Evolutionary conservation across 345 rosid species (phyloP), one percentile per base, ranked within the genome.

Genomic region (Brassica cretica): DNA sequence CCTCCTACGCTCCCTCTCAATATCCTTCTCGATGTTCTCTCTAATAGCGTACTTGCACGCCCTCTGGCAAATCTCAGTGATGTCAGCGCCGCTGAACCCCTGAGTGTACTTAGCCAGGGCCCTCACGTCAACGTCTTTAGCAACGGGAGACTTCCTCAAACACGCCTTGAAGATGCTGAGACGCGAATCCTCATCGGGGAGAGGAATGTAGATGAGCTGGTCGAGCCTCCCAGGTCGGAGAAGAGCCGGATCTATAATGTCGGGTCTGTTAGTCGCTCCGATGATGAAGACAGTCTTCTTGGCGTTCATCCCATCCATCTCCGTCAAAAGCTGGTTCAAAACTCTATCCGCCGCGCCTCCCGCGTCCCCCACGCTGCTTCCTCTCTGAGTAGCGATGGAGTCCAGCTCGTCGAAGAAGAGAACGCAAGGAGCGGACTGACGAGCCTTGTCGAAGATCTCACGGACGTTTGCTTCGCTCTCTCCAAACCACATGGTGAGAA

Each of bases 351-450:
- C 98, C 29, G 98, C 98, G 78, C 98, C 98, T 3, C 97, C 97
- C 21, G 97, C 98, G 85, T 94, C 98, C 2, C 82, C 82, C 9
- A 76, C 88, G 37, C 98, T 88, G 85, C 91, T 86, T 78, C 98
- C 98, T 88, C 98, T 92, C 93, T 94, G 98, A 10, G 96, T 94
- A 53, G 98, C 98, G 84, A 94, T 94, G 2, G 98, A 94, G 87
- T 94, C 97, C 0, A 94, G 97, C 75, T 94, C 97, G 75, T 94
- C 98, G 56, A 92, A 94, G 81, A 94, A 94, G 51, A 94, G 88
- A 68, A 94, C 96, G 39, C 98, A 94, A 59, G 97, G 98, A 65
- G 98, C 97, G 72, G 98, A 94, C 12, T 87, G 90, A 44, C 97
- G 93, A 74, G 97, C 97, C 86, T 94, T 94, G 83, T 94, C 98